Evolutionary conservation across 805 yeast genomes (phyloP), one percentile per base, ranked within the genome.

Genomic region (Spathaspora arborariae): DNA sequence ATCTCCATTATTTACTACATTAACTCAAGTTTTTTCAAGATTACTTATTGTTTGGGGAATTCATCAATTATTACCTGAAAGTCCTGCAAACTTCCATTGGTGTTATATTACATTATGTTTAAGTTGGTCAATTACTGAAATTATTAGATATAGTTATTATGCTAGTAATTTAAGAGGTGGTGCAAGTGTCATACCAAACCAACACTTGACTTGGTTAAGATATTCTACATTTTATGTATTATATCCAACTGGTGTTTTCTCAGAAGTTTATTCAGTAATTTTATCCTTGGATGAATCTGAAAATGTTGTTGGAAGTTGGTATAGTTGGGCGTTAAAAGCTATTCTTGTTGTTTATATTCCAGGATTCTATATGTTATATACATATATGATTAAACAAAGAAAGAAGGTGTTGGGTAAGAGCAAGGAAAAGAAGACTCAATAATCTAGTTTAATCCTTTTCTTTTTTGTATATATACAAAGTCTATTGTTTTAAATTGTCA

Each of bases 81-180:
- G 88, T 0, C 85, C 85, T 16, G 89, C 89, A 22, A 74, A 77
- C 54, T 45, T 55, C 54, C 75, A 74, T 53, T 72, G 81, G 79
- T 74, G 79, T 13, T 91, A 85, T 64, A 65, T 82, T 47, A 72
- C 92, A 1, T 76, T 92, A 63, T 74, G 82, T 41, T 55, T 81
- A 39, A 90, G 97, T 10, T 94, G 99, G 99, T 81, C 94, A n/a
- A 57, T 88, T 45, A 88, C 98, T n/a, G 99, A 94, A 66, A 76
- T 88, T 39, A 84, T 91, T 47, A 78, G 99, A 63, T 94, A 94
- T 67, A 78, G 88, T 38, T 94, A 81, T 70, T 95, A 94, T 62
- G 91, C 95, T 6, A 75, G 84, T 45, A 82, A 82, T 54, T 65
- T 86, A 51, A 60, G 64, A 20, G 70, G 75, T 22, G 79, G 76